Evolutionary conservation across 2,329 filamentous ascomycete genomes (phyloP), one percentile per base, ranked within the genome.

Genomic region (Fusarium sp.): DNA sequence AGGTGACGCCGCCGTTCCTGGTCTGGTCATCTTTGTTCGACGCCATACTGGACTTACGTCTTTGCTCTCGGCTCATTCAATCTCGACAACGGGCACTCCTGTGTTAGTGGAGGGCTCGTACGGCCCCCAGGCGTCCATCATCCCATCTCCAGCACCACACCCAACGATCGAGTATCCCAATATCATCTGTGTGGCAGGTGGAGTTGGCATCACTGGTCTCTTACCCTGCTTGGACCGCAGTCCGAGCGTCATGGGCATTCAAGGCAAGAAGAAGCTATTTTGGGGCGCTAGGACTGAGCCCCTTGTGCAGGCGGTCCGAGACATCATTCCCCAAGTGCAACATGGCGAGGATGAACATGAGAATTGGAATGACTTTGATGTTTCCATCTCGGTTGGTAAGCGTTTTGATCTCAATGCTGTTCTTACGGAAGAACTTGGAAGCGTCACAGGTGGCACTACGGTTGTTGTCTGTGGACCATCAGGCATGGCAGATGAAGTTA

Each of bases 401-500:
- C 59, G 59, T n/a, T 35, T 62, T 20, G 29, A 50, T 20, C 27
- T 62, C 6, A 18, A 35, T 10, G 40, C 29, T 14, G 40, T 50
- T 8, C 40, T 35, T 29, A 18, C 10, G 6, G 40, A 61, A 20
- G 57, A 47, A 24, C 27, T 47, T 47, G 22, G 27, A 9, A 11
- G 40, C 11, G 40, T 47, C 16, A 22, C 27, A 16, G 38, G 58
- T 11, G 66, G 66, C 6, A 62, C 57, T 0, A 69, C 22, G 13
- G 66, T 69, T 18, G 57, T 47, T 31, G 63, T 67, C 18, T 62
- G 47, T 14, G 56, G 63, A 4, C 62, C 62, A 34, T 5, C 54
- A 4, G 66, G 62, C 3, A 56, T 68, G 66, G 35, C 54, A 3
- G 66, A 69, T n/a, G 47, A 67, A 22, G 63, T 62, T 1, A 47